phyloP scores from a whole-genome alignment of 805 yeast genomes.

The Yarrowia keelungensis region DNA sequence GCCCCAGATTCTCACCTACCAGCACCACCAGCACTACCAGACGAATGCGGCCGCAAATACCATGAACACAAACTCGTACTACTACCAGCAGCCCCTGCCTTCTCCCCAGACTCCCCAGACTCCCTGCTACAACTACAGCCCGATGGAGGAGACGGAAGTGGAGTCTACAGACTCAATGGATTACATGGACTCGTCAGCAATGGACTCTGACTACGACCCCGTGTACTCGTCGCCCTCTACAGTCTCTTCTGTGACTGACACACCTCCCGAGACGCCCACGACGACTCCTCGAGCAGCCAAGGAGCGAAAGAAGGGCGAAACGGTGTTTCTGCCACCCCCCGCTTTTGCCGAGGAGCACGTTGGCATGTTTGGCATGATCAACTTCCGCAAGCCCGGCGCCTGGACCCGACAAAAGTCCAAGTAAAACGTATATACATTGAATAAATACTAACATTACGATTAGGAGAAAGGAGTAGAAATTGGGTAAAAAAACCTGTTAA shows the following conservation, averaged over 20 bases:
- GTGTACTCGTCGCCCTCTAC: slow-evolving; percentile 18
- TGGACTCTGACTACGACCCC: slow-evolving; percentile 16
- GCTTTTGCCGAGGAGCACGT: slow-evolving; percentile 43
- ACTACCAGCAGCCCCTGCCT: slow-evolving; percentile 8
- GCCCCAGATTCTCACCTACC: slow-evolving; percentile 22
- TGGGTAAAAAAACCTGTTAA: too few species aligned
- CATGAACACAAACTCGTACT: slow-evolving; percentile 26
- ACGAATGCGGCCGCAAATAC: not conserved
- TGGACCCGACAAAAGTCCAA: slow-evolving; percentile 43
- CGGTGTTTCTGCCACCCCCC: slow-evolving; percentile 42
- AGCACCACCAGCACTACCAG: slow-evolving; percentile 17
- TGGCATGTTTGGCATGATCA: slow-evolving; percentile 44
- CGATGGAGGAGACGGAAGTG: not conserved
- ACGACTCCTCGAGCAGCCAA: slow-evolving; percentile 16
- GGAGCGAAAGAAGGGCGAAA: slow-evolving; percentile 43
- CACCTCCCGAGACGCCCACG: slow-evolving; percentile 14
- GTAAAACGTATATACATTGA: slow-evolving; percentile 18
- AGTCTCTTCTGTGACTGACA: not conserved
- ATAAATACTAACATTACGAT: slow-evolving; percentile 6
- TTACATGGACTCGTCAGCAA: slow-evolving; percentile 5
- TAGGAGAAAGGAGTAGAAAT: not conserved
- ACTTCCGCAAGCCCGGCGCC: slow-evolving; percentile 44
- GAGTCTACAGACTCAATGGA: slow-evolving; percentile 11
- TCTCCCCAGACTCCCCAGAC: slow-evolving; percentile 14
- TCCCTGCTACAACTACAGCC: slow-evolving; percentile 16